A percentile compares a stretch with the other conserved stretches of the same genome.
phyloP scores from a whole-genome alignment of 2,329 filamentous ascomycete species.

The Botrytis hyacinthi region DNA sequence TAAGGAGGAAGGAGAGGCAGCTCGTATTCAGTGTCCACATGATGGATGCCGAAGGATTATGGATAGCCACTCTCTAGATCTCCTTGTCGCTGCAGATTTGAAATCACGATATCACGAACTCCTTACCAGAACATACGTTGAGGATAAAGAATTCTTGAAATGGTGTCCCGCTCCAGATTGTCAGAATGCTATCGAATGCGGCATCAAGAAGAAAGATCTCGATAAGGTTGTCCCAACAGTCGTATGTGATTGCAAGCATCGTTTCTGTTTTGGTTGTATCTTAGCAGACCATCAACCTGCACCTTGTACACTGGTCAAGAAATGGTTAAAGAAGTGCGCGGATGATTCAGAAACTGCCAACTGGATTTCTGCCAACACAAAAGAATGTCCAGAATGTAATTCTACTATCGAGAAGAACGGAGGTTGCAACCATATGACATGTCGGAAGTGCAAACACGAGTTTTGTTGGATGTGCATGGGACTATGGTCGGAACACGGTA shows the following conservation, averaged over 20 bases:
- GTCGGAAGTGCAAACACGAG: slow-evolving; percentile 90
- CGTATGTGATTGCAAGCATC: slow-evolving; percentile 75
- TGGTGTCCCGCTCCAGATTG: slow-evolving; percentile 99
- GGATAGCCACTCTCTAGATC: slow-evolving; percentile 80
- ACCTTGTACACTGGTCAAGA: slow-evolving; percentile 86
- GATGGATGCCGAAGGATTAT: slow-evolving; percentile 87
- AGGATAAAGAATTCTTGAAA: slow-evolving; percentile 91
- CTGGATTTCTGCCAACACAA: slow-evolving; percentile 99
- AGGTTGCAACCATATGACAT: slow-evolving; percentile 98
- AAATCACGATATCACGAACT: slow-evolving; percentile 73
- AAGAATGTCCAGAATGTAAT: slow-evolving; percentile 93
- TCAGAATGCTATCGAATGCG: slow-evolving; percentile 85
- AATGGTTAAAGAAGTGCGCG: slow-evolving; percentile 96
- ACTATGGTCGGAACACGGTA: slow-evolving; percentile 96
- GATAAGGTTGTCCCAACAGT: slow-evolving; percentile 86
- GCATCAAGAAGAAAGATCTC: slow-evolving; percentile 83
- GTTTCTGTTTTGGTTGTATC: slow-evolving; percentile 94
- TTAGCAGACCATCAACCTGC: slow-evolving; percentile 89
- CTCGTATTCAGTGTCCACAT: slow-evolving; percentile 88
- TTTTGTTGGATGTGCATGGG: slow-evolving; percentile 99
- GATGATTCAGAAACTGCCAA: slow-evolving; percentile 98
- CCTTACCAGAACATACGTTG: slow-evolving; percentile 90
- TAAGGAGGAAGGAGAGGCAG: slow-evolving; percentile 89
- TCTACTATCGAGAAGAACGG: slow-evolving; percentile 99
- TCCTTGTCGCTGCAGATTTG: slow-evolving; percentile 63